Conservation (phyloP, 1,284 basidiomycete species). For the Vanrija humicola region DNA sequence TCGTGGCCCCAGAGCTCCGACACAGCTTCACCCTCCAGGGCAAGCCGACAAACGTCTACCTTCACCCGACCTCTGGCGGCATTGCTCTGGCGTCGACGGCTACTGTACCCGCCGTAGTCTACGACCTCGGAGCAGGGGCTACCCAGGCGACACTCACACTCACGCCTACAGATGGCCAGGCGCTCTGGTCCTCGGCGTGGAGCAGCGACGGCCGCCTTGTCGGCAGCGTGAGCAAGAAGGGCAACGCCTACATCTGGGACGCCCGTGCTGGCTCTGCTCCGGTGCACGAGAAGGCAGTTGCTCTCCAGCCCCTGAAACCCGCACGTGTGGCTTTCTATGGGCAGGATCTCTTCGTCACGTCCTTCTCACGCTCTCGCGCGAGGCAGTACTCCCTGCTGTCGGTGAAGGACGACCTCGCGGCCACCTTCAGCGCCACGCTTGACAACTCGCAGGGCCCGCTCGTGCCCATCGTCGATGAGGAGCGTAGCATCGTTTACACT, state of each 20-base stretch:
- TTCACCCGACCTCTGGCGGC: constrained; percentile 48
- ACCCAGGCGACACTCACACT: constrained; percentile 20
- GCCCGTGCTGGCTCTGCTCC: constrained; percentile 28
- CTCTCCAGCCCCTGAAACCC: constrained; percentile 44
- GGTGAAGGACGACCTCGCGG: constrained; percentile 26
- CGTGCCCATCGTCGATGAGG: constrained; percentile 45
- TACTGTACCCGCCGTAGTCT: constrained; percentile 32
- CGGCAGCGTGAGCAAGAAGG: constrained; percentile 43
- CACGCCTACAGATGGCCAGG: constrained; percentile 11
- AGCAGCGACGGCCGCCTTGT: constrained; percentile 41
- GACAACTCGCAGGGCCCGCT: constrained; percentile 48
- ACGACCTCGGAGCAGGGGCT: constrained; percentile 29
- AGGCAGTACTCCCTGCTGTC: constrained; percentile 36
- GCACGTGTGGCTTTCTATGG: constrained; percentile 35
- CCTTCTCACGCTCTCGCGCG: constrained; percentile 40
- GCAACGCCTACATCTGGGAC: constrained; percentile 42
- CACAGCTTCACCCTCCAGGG: neutral
- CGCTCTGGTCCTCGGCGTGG: constrained; percentile 46
- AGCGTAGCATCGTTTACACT: constrained; percentile 47
- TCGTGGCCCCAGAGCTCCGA: neutral
- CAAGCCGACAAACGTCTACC: constrained; percentile 36
- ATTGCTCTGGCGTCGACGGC: constrained; percentile 37
- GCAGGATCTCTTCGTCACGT: constrained; percentile 47
- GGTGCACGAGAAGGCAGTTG: constrained; percentile 17
- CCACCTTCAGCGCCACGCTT: constrained; percentile 36